Percentiles rank a stretch among this genome's conserved stretches.
Conservation (phyloP, 2,329 filamentous ascomycete species). For the Paecilomyces sp. region DNA sequence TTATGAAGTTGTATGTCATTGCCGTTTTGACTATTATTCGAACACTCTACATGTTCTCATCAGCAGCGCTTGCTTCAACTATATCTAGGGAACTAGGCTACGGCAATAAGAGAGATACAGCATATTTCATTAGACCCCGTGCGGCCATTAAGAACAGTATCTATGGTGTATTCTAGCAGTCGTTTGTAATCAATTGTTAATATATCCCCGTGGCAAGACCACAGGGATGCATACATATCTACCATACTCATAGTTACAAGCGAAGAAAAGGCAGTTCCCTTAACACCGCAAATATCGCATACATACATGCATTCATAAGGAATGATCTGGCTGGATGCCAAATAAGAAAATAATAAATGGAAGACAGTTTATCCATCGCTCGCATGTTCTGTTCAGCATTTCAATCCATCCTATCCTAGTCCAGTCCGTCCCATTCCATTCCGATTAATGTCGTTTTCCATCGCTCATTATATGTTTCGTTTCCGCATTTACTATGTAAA, state of each 20-base stretch:
- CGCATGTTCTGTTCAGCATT: not conserved
- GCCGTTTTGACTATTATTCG: too few relatives aligned
- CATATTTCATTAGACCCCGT: too few relatives aligned
- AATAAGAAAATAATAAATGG: not conserved
- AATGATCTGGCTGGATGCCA: not conserved
- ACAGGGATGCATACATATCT: too few relatives aligned
- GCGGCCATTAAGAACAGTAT: too few relatives aligned
- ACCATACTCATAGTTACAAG: too few relatives aligned
- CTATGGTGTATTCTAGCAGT: too few relatives aligned
- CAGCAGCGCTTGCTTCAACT: too few relatives aligned
- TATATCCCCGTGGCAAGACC: too few relatives aligned
- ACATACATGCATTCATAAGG: not conserved
- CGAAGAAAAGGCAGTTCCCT: not conserved
- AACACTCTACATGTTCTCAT: too few relatives aligned
- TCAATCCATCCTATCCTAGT: not conserved
- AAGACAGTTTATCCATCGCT: not conserved
- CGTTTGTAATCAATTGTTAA: too few relatives aligned
- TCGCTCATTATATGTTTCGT: not conserved
- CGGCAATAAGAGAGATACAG: too few relatives aligned
- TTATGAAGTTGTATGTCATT: not conserved
- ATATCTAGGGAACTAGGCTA: too few relatives aligned
- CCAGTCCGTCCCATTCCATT: slow-evolving; percentile 1
- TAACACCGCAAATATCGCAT: not conserved
- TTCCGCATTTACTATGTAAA: not conserved
- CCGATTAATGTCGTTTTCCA: not conserved